Conservation (phyloP, 345 rosid species). For the Trapa incisa region DNA sequence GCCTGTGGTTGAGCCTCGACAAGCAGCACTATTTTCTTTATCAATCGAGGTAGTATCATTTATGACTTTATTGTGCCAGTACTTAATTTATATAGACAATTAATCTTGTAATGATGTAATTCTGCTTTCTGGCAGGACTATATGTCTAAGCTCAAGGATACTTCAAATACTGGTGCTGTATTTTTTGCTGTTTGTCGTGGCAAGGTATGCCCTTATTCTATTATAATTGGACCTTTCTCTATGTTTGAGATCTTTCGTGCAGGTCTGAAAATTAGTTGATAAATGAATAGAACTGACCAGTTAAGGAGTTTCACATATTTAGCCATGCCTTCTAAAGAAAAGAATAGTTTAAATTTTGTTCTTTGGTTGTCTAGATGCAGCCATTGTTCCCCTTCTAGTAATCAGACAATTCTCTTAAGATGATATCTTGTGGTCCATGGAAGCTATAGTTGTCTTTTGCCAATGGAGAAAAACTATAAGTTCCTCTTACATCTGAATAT, state of each 20-base stretch:
- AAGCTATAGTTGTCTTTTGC: background rate
- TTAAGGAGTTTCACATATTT: background rate
- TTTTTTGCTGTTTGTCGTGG: constrained; percentile 99
- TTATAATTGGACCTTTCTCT: background rate
- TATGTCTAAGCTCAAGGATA: constrained; percentile 67
- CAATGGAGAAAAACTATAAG: background rate
- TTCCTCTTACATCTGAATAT: background rate
- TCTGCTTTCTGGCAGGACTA: constrained; percentile 46
- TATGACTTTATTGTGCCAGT: background rate
- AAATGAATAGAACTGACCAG: background rate
- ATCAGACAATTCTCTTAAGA: background rate
- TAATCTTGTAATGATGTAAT: constrained; percentile 1
- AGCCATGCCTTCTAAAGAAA: background rate
- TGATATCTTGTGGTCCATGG: background rate
- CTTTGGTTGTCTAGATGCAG: background rate
- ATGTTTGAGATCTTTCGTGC: background rate
- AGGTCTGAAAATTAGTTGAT: background rate
- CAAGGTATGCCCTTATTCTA: constrained; percentile 43
- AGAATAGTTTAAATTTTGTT: background rate
- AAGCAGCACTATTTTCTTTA: constrained; percentile 56
- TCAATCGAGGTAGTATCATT: constrained; percentile 51
- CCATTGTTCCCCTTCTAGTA: background rate
- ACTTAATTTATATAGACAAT: background rate
- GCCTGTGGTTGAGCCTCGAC: constrained; percentile 92
- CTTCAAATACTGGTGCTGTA: constrained; percentile 62